Conservation (phyloP, 441 rosid species). For the Bruguiera hainesii region DNA sequence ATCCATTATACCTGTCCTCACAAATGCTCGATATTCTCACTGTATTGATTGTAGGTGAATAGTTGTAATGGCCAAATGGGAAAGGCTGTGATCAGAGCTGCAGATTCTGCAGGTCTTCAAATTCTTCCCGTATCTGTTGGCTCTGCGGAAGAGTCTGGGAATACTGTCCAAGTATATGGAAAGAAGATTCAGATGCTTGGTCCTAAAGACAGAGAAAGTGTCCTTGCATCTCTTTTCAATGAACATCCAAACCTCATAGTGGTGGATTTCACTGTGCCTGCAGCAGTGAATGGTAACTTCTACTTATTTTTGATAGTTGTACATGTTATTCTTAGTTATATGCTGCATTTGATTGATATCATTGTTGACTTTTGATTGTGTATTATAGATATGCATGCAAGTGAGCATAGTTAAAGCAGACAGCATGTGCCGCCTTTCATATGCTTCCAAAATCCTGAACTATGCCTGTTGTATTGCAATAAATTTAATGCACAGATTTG, state of each 20-base stretch:
- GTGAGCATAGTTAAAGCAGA: too few relatives aligned
- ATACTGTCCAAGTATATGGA: constrained; percentile 57
- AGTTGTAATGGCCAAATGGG: constrained; percentile 88
- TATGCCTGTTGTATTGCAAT: too few relatives aligned
- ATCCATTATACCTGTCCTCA: too few relatives aligned
- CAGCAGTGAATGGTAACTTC: constrained; percentile 69
- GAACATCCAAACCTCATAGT: constrained; percentile 65
- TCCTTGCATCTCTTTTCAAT: constrained; percentile 50
- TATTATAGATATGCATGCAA: too few relatives aligned
- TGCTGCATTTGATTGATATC: neutral
- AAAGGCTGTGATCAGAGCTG: constrained; percentile 76
- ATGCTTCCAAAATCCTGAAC: too few relatives aligned
- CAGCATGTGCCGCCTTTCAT: too few relatives aligned
- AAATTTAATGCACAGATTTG: too few relatives aligned
- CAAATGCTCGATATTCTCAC: neutral
- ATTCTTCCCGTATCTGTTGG: constrained; percentile 77
- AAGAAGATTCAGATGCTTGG: constrained; percentile 67
- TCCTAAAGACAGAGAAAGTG: constrained; percentile 65
- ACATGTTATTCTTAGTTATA: neutral
- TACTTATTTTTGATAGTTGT: neutral
- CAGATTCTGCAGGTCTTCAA: constrained; percentile 77
- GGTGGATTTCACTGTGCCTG: constrained; percentile 81
- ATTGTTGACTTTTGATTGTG: neutral
- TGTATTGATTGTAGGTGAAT: constrained; percentile 54
- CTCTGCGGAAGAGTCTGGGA: constrained; percentile 55